These are phyloP conservation scores for Diplosphaera chodatii DNA, from an alignment of 139 green algal species.

Conservation along the genomic window DNA sequence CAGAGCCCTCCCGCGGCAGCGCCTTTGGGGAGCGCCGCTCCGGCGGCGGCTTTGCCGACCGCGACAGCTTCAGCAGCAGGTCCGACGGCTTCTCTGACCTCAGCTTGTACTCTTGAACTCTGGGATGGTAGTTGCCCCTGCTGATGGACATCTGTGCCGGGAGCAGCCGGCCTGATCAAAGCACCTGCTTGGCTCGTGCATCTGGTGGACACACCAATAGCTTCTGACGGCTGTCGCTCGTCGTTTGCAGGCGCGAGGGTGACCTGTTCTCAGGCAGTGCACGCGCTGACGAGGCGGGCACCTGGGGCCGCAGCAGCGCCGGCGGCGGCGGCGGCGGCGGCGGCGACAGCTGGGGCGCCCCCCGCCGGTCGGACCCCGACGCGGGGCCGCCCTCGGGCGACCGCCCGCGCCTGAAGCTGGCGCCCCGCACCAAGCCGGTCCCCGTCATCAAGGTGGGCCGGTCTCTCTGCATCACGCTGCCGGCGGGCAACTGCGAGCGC, in stretches of 20 bases:
- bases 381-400: conserved; percentile 15
- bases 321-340: conserved; percentile 15
- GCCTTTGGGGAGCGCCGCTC: conserved; percentile 6
- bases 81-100: no score
- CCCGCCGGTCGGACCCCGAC: background rate
- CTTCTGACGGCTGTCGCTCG: no score
- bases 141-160: no score
- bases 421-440: conserved; percentile 43
- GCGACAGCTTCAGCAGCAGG: background rate
- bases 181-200: no score
- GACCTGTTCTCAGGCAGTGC: background rate
- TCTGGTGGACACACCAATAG: no score
- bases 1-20: conserved; percentile 4
- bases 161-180: no score
- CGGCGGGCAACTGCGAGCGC: no score
- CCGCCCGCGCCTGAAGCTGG: conserved; percentile 53
- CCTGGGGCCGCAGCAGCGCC: background rate
- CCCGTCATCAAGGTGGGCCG: background rate
- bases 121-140: no score
- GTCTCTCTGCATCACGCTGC: no score
- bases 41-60: conserved; percentile 5
- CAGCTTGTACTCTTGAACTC: no score
- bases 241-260: conserved; percentile 3
- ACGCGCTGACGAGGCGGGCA: conserved; percentile 1
- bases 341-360: background rate